These are phyloP conservation scores for Mycena polygramma DNA, from an alignment of 768 basidiomycete genomes.

Conservation along the genomic window DNA sequence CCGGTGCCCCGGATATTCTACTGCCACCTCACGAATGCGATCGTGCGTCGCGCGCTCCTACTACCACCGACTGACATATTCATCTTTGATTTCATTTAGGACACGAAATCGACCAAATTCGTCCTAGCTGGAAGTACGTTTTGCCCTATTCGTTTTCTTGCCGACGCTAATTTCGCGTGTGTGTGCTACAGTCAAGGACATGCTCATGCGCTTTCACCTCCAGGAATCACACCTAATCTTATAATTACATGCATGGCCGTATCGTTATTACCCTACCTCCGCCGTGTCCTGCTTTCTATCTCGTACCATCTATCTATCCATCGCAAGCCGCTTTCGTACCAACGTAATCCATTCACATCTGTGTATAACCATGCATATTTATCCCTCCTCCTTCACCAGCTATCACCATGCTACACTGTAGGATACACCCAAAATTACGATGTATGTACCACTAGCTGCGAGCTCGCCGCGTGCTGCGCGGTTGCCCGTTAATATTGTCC, in stretches of 20 bases:
- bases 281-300: no score
- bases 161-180: background rate
- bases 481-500: no score
- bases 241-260: background rate
- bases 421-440: no score
- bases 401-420: no score
- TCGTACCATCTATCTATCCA: no score
- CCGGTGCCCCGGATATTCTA: constrained; percentile 70
- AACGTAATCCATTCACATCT: no score
- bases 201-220: constrained; percentile 36
- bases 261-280: no score
- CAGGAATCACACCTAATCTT: constrained; percentile 35
- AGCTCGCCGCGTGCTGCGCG: no score
- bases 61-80: constrained; percentile 21
- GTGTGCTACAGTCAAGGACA: constrained; percentile 30
- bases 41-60: constrained; percentile 56
- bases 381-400: no score
- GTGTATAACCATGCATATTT: no score
- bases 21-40: constrained; percentile 80
- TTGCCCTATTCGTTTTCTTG: background rate
- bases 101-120: constrained; percentile 68
- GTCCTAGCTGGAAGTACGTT: constrained; percentile 56
- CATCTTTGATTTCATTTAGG: constrained; percentile 51
- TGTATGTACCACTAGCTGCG: no score
- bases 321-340: no score